Base-by-base conservation (phyloP, 164 flowering plant species). In the Piper betle region DNA sequence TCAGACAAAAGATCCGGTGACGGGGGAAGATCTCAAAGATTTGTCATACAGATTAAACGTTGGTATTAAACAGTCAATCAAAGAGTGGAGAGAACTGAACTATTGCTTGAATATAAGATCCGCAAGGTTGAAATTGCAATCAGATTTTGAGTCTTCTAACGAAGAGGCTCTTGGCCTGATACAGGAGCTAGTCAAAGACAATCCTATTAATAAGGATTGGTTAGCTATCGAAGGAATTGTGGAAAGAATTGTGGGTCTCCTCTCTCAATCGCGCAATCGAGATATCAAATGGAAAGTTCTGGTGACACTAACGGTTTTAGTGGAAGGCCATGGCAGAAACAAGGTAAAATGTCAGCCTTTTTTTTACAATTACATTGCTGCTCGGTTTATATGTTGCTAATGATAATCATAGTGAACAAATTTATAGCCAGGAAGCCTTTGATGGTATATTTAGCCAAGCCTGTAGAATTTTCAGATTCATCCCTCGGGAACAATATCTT, bases 71-170 rank as follows among this genome's bases (percentile, higher is more conserved):
- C 81, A 75, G 64, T 81, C 87, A 25, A 86, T 86, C 53, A 79
- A 82, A 58, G 93, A 86, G 70, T 86, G 93, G 93, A 70, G 77
- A 68, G 89, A 86, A 68, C 81, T 76, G n/a, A 86, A 82, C 58
- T 86, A 80, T 59, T 84, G 89, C 66, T 80, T 79, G 42, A 71
- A 66, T 60, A 81, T 86, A 37, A 80, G 82, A 69, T 74, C 77
- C 65, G 77, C 75, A 63, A 80, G 72, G 70, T 68, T 53, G 12
- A 81, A 74, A 57, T 60, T 86, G 67, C 62, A 62, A 6, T 75
- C 78, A 11, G 78, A 66, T 50, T 54, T 40, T 2, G 81, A 79
- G 40, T 66, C 60, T 4, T 56, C 57, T 55, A 61, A 74, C 60
- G 60, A 67, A 68, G 87, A 80, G 58, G 86, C 83, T 59, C 78